Conservation (phyloP, 768 basidiomycete species). For the Lentinus tigrinus region DNA sequence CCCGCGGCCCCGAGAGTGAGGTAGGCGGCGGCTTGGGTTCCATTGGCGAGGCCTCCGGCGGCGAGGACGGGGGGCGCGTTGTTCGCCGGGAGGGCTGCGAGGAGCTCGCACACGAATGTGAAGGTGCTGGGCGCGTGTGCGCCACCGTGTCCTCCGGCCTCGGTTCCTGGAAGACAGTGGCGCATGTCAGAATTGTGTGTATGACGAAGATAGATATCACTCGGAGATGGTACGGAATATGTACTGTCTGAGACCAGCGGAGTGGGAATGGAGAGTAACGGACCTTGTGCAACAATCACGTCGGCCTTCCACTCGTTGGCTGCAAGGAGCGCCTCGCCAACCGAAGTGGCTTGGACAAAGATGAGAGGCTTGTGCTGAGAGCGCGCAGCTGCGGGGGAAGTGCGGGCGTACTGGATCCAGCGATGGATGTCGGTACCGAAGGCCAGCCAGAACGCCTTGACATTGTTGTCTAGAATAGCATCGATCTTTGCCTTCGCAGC, state of each 20-base stretch:
- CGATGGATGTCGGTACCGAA: constrained; percentile 57
- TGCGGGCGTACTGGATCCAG: constrained; percentile 64
- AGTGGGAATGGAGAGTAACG: too few relatives aligned
- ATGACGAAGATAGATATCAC: too few relatives aligned
- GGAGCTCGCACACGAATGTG: constrained; percentile 56
- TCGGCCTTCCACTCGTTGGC: constrained; percentile 65
- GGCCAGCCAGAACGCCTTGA: constrained; percentile 72
- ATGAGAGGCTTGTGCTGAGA: constrained; percentile 47
- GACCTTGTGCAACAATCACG: constrained; percentile 78
- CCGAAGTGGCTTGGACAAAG: constrained; percentile 64
- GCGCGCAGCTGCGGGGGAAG: constrained; percentile 44
- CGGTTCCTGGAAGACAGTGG: constrained; percentile 65
- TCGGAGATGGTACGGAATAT: too few relatives aligned
- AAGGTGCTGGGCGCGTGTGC: constrained; percentile 55
- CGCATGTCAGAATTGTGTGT: too few relatives aligned
- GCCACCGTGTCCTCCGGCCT: constrained; percentile 79
- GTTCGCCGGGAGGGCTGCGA: constrained; percentile 36
- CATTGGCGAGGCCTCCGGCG: constrained; percentile 71
- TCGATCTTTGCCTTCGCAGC: constrained; percentile 43
- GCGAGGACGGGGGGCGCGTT: constrained; percentile 58
- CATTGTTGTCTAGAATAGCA: constrained; percentile 50
- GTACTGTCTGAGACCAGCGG: too few relatives aligned
- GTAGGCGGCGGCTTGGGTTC: constrained; percentile 61
- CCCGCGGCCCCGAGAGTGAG: constrained; percentile 70
- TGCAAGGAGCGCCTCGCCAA: constrained; percentile 58